phyloP scores from a whole-genome alignment of 306 rosid species.

The Prunus campanulata region DNA sequence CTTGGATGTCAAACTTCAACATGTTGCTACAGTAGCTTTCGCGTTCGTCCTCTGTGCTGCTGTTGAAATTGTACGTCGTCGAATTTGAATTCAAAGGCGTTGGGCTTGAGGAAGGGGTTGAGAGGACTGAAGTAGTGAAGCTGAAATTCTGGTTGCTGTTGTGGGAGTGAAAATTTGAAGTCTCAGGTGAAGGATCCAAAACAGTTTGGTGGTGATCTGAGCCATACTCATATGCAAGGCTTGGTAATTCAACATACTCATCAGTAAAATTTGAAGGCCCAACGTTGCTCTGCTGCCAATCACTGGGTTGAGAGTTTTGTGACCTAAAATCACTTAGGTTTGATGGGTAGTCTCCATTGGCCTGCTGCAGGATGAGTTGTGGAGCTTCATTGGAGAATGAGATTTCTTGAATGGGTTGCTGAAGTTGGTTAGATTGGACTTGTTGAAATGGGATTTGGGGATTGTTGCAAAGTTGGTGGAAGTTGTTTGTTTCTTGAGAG shows the following conservation, averaged over 20 bases:
- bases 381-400: slow-evolving; percentile 35
- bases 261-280: slow-evolving; percentile 24
- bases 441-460: slow-evolving; percentile 29
- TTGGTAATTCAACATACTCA: slow-evolving; percentile 28
- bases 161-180: slow-evolving; percentile 39
- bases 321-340: slow-evolving; percentile 32
- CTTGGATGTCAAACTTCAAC: slow-evolving; percentile 63
- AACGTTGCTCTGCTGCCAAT: slow-evolving; percentile 42
- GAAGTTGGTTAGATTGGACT: slow-evolving; percentile 32
- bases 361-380: slow-evolving; percentile 12
- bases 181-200: slow-evolving; percentile 36
- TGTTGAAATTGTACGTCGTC: slow-evolving; percentile 37
- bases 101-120: slow-evolving; percentile 81
- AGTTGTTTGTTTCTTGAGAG: slow-evolving; percentile 13
- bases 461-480: slow-evolving; percentile 28
- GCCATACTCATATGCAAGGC: slow-evolving; percentile 23
- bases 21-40: slow-evolving; percentile 69
- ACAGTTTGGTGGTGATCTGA: slow-evolving; percentile 26
- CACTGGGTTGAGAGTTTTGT: slow-evolving; percentile 34
- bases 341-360: slow-evolving; percentile 31
- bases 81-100: slow-evolving; percentile 67
- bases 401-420: slow-evolving; percentile 28
- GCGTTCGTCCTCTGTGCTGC: slow-evolving; percentile 74
- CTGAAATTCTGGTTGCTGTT: slow-evolving; percentile 39
- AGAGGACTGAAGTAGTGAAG: slow-evolving; percentile 56